These are phyloP conservation scores for Cochlearia excelsa DNA, from an alignment of 345 rosid species.

Conservation along the genomic window DNA sequence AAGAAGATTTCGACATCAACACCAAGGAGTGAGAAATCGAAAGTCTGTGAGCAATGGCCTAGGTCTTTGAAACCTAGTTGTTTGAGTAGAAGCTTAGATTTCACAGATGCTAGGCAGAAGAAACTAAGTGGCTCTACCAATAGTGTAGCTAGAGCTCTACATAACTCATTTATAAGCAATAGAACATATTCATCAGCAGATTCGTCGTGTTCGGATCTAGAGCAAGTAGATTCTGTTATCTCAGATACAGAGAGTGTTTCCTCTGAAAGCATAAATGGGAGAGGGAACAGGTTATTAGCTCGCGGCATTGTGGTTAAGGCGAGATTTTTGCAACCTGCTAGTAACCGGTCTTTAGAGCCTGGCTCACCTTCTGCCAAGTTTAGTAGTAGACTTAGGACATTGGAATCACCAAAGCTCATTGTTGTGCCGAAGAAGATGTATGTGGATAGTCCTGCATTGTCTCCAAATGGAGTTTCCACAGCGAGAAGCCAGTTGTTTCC, in stretches of 20 bases:
- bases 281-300: constrained; percentile 30
- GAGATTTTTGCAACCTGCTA: constrained; percentile 55
- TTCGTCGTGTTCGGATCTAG: constrained; percentile 23
- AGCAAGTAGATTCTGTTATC: constrained; percentile 12
- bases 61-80: constrained; percentile 51
- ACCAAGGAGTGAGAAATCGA: constrained; percentile 50
- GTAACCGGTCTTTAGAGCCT: constrained; percentile 26
- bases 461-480: constrained; percentile 53
- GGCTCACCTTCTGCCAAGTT: constrained; percentile 41
- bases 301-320: constrained; percentile 49
- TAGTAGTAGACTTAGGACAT: constrained; percentile 39
- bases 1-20: constrained; percentile 33
- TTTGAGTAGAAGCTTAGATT: constrained; percentile 64
- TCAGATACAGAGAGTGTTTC: constrained; percentile 56
- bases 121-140: constrained; percentile 49
- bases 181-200: neutral
- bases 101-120: constrained; percentile 44
- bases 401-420: neutral
- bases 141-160: constrained; percentile 56
- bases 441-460: constrained; percentile 50
- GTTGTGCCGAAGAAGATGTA: constrained; percentile 25
- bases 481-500: constrained; percentile 57
- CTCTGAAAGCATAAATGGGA: constrained; percentile 42
- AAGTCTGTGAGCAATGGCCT: constrained; percentile 69
- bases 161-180: constrained; percentile 26